Evolutionary conservation across 257 asterid genomes (phyloP).

Genomic region (Solanum phureja): DNA sequence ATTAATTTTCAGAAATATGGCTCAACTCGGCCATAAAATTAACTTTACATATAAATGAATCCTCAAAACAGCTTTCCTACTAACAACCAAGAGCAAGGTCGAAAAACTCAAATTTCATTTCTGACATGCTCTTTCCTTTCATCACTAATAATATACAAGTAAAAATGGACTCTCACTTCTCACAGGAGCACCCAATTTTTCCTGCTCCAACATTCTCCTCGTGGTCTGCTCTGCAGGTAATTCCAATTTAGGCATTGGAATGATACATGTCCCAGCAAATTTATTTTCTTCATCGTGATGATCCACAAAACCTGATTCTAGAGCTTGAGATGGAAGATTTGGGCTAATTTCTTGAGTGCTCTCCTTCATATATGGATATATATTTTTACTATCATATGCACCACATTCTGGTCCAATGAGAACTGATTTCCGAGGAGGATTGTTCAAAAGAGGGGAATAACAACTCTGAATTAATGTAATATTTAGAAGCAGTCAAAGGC

Average conservation of each 20-base stretch:
- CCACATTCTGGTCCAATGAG: constrained; percentile 24
- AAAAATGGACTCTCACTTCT: neutral
- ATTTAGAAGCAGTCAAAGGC: constrained; percentile 18
- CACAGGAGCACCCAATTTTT: constrained; percentile 22
- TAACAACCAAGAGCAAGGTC: neutral
- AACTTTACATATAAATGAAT: neutral
- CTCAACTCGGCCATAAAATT: neutral
- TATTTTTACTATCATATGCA: neutral
- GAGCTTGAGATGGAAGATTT: neutral
- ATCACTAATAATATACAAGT: neutral
- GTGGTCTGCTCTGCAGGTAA: neutral
- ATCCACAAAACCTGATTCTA: neutral
- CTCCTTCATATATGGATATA: neutral
- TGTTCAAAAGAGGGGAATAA: constrained; percentile 23
- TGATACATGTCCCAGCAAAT: constrained; percentile 17
- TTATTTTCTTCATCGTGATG: neutral
- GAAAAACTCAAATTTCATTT: neutral
- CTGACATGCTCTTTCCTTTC: neutral
- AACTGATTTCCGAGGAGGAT: constrained; percentile 26
- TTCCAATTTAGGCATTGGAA: constrained; percentile 13
- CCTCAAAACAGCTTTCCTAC: neutral
- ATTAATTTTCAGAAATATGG: neutral
- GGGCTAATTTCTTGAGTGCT: neutral
- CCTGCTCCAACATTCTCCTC: constrained; percentile 11
- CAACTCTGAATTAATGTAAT: constrained; percentile 3